Base-by-base conservation (phyloP, 805 yeast species). In the Yamadazyma endophytica region DNA sequence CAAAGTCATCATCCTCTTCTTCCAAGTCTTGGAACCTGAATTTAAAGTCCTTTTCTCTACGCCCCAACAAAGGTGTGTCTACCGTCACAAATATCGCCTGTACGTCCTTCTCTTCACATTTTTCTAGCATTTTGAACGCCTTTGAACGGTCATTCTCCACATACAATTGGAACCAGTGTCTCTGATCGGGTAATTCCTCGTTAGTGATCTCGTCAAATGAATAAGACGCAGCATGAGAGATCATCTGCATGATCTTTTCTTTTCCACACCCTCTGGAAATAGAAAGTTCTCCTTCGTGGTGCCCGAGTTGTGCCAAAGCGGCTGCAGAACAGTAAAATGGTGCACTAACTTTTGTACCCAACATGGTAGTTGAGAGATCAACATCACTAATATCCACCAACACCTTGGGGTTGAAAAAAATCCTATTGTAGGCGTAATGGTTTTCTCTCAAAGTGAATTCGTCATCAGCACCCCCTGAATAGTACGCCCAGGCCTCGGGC, bases 371-470 rank as follows among this genome's bases (percentile, higher is more conserved):
- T n/a, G 79, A 54, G 20, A 76, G 58, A 50, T 84, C 92, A 21
- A 87, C 70, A 17, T 71, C 54, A 17, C 68, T 55, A 11, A 87
- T 95, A 56, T 88, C 85, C 7, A 85, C 85, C 31, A 87, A 61
- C 9, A 87, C 69, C 31, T 75, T 67, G 12, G 96, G 96, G 41
- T 82, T 76, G 68, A 88, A 88, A 63, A 82, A 87, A 33, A 87
- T 75, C 23, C 95, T 64, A 50, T 83, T 92, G 62, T 73, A 87
- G 2, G 95, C 92, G 32, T 76, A 71, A 54, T 86, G 96, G 62
- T 88, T 87, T 50, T 88, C 95, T 43, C 96, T 72, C 51, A 82
- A 51, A 2, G 94, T 70, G 45, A 88, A 73, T 59, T 87, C 96
- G 54, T 87, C 96, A 54, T 87, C 95, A 3, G 95, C 72, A 11